Conservation (phyloP, 2,329 filamentous ascomycete species). For the Aspergillus pseudoglaucus region DNA sequence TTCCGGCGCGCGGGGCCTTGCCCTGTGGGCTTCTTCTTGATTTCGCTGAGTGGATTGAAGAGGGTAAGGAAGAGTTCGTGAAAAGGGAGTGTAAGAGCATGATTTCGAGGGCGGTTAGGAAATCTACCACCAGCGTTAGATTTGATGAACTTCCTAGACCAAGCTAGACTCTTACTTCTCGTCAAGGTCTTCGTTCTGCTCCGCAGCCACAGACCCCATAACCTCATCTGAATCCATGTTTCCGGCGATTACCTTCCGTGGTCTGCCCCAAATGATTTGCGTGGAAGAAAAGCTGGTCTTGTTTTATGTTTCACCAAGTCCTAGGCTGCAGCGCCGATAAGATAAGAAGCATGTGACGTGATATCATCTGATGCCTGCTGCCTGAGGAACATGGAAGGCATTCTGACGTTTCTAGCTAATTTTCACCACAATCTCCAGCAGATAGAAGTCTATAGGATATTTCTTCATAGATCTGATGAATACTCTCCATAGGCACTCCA, state of each 20-base stretch:
- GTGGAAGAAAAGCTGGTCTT: conserved; percentile 5
- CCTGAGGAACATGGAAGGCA: neutral
- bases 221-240: conserved; percentile 26
- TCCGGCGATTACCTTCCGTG: neutral
- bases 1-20: conserved; percentile 51
- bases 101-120: conserved; percentile 75
- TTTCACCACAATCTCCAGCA: no score
- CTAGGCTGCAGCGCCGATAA: conserved; percentile 24
- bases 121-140: conserved; percentile 49
- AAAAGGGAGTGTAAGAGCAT: conserved; percentile 72
- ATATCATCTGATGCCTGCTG: conserved; percentile 7
- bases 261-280: neutral
- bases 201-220: conserved; percentile 10
- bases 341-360: conserved; percentile 21
- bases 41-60: conserved; percentile 74
- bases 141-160: no score
- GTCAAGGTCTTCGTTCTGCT: conserved; percentile 23
- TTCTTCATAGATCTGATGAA: no score
- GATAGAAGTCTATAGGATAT: no score
- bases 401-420: no score
- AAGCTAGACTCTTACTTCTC: conserved; percentile 19
- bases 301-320: conserved; percentile 2
- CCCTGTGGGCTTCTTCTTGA: conserved; percentile 63
- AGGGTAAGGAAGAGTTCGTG: conserved; percentile 68
- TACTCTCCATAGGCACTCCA: no score